These are phyloP conservation scores for Nitzschia sp. DNA, from an alignment of 108 stramenopile genomes.

Conservation along the genomic window DNA sequence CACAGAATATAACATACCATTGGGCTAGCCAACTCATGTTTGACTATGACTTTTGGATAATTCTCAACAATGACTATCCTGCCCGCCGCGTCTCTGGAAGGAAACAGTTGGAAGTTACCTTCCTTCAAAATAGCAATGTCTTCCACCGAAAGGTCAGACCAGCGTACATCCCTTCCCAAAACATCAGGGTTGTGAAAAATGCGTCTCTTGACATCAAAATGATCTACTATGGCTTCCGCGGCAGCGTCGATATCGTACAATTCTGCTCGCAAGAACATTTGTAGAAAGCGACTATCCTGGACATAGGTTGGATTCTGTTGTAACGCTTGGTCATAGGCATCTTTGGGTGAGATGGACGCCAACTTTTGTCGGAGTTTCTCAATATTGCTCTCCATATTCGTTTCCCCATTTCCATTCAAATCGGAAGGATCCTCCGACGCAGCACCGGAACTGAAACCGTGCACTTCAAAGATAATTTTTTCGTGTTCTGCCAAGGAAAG, in stretches of 20 bases:
- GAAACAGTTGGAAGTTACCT: conserved; percentile 19
- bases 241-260: conserved; percentile 11
- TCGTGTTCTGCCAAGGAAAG: conserved; percentile 1
- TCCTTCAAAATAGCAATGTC: conserved; percentile 2
- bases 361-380: neutral
- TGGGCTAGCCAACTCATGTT: neutral
- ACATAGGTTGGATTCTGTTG: neutral
- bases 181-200: conserved; percentile 31
- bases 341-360: neutral
- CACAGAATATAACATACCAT: neutral
- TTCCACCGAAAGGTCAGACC: neutral
- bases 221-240: conserved; percentile 17
- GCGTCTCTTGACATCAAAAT: conserved; percentile 28
- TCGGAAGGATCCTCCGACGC: neutral
- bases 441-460: conserved; percentile 11
- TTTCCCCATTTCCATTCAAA: neutral
- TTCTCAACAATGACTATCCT: conserved; percentile 5
- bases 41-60: neutral
- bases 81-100: conserved; percentile 24
- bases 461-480: conserved; percentile 23
- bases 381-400: neutral
- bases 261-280: conserved; percentile 12
- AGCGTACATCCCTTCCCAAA: conserved; percentile 18
- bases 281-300: neutral
- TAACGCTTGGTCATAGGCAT: conserved; percentile 7